Evolutionary conservation across 2,329 filamentous ascomycete genomes (phyloP), one percentile per base, ranked within the genome.

Genomic region (Claviceps spartinae): DNA sequence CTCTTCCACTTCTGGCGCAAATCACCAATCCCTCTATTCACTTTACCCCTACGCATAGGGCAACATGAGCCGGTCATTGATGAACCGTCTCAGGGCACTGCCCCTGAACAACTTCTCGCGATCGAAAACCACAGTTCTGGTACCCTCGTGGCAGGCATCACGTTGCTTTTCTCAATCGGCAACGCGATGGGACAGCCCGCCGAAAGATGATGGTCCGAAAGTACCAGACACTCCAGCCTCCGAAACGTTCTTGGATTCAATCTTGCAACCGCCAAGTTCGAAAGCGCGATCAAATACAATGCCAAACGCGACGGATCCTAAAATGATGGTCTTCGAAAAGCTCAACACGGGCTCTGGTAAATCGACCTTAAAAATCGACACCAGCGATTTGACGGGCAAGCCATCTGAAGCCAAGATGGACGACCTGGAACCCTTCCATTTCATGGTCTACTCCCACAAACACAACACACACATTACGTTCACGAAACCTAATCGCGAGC

Each of bases 391-490:
- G n/a, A 60, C 59, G 8, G 60, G 60, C 54, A 53, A 51, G 44
- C 45, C 51, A 8, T 47, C 54, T 44, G 56, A 59, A 45, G 50
- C 57, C 42, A 64, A 60, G 46, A 69, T 73, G 45, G 63, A 71
- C 49, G 59, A 66, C 14, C 56, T 72, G 40, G 78, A 85, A 63
- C 84, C 86, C 2, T 88, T 88, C 72, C 88, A 95, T 66, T 77
- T 98, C 57, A 88, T 95, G 72, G 75, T 98, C 66, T 91, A 82
- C 70, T 73, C 85, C 30, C 84, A 86, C 66, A 94, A 88, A 72
- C 93, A 96, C 78, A 98, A 98, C 73, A 93, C 88, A 20, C 88
- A 97, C 69, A 79, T 98, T 62, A 96, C 90, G 1, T 79, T 96
- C 58, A 88, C 89, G 22, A 83, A 84, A 62, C 90, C 93, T 30